Conservation (phyloP, 164 flowering plant species). For the Brasenia schreberi region DNA sequence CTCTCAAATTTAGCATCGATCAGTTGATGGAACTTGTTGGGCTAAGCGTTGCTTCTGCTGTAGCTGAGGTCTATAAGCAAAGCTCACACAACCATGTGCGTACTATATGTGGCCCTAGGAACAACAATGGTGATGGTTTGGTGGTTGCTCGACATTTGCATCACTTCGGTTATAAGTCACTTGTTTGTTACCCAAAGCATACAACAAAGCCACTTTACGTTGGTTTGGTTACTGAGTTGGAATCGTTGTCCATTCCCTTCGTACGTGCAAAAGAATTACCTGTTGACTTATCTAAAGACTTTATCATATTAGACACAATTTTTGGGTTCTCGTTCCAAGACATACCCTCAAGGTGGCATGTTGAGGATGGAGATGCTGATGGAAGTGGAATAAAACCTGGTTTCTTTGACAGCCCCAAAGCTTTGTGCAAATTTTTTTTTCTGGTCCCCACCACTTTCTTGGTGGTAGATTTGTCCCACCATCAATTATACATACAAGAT, state of each 20-base stretch:
- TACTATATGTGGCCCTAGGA: constrained; percentile 97
- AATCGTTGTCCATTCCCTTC: constrained; percentile 78
- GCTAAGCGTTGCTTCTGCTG: constrained; percentile 1
- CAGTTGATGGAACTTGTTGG: constrained; percentile 50
- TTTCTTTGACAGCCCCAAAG: constrained; percentile 95
- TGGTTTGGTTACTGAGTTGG: constrained; percentile 85
- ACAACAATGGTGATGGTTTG: constrained; percentile 96
- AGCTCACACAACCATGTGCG: constrained; percentile 56
- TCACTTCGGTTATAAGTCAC: constrained; percentile 89
- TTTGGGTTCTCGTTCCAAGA: constrained; percentile 98
- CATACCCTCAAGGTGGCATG: constrained; percentile 99
- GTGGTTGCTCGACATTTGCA: constrained; percentile 93
- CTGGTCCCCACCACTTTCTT: constrained; percentile 90
- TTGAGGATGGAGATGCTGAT: constrained; percentile 75
- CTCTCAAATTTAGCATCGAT: constrained; percentile 90
- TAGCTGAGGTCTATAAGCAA: constrained; percentile 52
- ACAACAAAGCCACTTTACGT: constrained; percentile 68
- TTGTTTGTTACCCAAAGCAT: constrained; percentile 78
- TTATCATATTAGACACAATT: constrained; percentile 91
- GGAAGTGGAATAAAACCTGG: constrained; percentile 64
- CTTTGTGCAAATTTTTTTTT: constrained; percentile 73
- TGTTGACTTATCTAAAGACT: constrained; percentile 56
- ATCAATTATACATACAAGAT: constrained; percentile 57
- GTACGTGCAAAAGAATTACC: constrained; percentile 69
- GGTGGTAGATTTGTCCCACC: constrained; percentile 99